Evolutionary conservation across 2,329 filamentous ascomycete genomes (phyloP).

Genomic region (Paecilomyces variotii): DNA sequence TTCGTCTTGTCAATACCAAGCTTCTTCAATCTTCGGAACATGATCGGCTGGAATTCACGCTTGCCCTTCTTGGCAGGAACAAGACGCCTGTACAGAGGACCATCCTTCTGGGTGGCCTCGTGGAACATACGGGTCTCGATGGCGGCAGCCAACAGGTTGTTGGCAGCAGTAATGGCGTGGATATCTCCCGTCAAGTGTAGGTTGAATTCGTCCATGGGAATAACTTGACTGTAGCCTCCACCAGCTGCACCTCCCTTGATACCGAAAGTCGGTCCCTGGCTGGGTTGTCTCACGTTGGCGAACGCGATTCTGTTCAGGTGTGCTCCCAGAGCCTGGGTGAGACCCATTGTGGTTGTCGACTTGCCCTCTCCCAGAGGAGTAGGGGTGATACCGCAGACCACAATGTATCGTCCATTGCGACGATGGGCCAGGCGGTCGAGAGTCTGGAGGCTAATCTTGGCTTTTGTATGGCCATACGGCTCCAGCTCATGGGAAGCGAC

Average conservation of each 20-base stretch:
- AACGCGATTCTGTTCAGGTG: constrained; percentile 84
- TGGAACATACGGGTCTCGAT: constrained; percentile 99
- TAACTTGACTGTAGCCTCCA: constrained; percentile 97
- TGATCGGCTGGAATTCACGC: constrained; percentile 76
- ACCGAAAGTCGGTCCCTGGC: constrained; percentile 94
- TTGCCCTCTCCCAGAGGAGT: constrained; percentile 96
- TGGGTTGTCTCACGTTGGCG: constrained; percentile 94
- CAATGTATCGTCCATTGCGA: constrained; percentile 78
- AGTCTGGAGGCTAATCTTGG: constrained; percentile 79
- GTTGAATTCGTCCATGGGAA: constrained; percentile 99
- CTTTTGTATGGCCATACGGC: constrained; percentile 91
- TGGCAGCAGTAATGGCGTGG: constrained; percentile 91
- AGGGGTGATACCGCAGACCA: constrained; percentile 92
- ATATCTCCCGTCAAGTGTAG: constrained; percentile 96
- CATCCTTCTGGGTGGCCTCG: constrained; percentile 90
- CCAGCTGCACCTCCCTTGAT: constrained; percentile 98
- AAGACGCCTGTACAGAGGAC: constrained; percentile 74
- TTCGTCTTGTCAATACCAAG: constrained; percentile 93
- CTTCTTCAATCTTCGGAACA: constrained; percentile 91
- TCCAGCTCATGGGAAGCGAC: constrained; percentile 85
- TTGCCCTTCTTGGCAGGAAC: constrained; percentile 86
- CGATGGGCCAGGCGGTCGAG: constrained; percentile 81
- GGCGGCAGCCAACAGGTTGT: constrained; percentile 91
- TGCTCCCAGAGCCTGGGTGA: constrained; percentile 84
- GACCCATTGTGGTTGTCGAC: constrained; percentile 93